Evolutionary conservation across 352 stramenopile genomes (phyloP).

Genomic region (Discostella stelligera): DNA sequence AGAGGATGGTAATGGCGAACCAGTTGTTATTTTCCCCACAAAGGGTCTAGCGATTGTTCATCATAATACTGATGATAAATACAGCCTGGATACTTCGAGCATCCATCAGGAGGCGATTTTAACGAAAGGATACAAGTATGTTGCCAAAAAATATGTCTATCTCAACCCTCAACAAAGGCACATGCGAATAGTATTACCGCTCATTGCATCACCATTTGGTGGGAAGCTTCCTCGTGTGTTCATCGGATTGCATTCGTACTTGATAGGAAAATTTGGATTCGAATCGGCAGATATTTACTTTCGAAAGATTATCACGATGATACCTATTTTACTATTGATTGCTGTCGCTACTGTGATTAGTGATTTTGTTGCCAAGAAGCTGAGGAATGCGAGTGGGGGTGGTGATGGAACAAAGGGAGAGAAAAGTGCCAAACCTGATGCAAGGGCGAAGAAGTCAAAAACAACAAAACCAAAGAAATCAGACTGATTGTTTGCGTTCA

Average conservation of each 20-base stretch:
- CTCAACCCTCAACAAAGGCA: conserved; percentile 55
- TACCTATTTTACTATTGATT: conserved; percentile 62
- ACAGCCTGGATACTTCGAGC: conserved; percentile 62
- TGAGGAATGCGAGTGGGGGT: conserved; percentile 23
- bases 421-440: neutral
- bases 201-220: conserved; percentile 66
- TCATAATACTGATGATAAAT: conserved; percentile 77
- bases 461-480: conserved; percentile 30
- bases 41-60: conserved; percentile 80
- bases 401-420: conserved; percentile 26
- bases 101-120: conserved; percentile 54
- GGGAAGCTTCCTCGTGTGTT: conserved; percentile 58
- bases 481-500: conserved; percentile 9
- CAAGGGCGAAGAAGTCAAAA: conserved; percentile 22
- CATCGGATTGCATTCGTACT: conserved; percentile 51
- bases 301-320: conserved; percentile 69
- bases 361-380: conserved; percentile 40
- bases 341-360: conserved; percentile 36
- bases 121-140: conserved; percentile 46
- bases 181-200: conserved; percentile 63
- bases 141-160: conserved; percentile 80
- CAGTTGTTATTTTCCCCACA: conserved; percentile 64
- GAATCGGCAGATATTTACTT: conserved; percentile 68
- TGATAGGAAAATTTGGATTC: conserved; percentile 70
- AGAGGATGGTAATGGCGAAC: conserved; percentile 32